Evolutionary conservation across 352 stramenopile species (phyloP).

Genomic region (Pythium dissimile): DNA sequence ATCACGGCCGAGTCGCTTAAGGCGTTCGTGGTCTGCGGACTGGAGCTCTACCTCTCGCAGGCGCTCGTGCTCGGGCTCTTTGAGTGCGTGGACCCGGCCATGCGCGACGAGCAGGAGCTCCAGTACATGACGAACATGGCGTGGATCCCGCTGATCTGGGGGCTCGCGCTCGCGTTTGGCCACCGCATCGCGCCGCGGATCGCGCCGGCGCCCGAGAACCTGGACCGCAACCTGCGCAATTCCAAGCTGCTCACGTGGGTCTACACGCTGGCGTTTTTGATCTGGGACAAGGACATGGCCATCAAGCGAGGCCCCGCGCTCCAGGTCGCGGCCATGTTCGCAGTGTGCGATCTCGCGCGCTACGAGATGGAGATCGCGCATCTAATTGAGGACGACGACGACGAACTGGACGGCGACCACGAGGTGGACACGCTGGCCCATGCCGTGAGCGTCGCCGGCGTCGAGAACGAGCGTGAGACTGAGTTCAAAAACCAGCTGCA

Average conservation of each 20-base stretch:
- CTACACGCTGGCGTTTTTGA: constrained; percentile 53
- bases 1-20: constrained; percentile 44
- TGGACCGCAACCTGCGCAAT: constrained; percentile 64
- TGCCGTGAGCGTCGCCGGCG: constrained; percentile 1
- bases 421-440: constrained; percentile 11
- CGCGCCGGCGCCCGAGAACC: constrained; percentile 51
- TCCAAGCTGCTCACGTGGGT: constrained; percentile 69
- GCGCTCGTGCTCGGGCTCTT: constrained; percentile 72
- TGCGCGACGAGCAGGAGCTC: constrained; percentile 66
- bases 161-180: constrained; percentile 51
- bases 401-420: constrained; percentile 5
- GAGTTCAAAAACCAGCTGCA: constrained; percentile 23
- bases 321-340: constrained; percentile 68
- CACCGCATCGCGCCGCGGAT: constrained; percentile 34
- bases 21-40: constrained; percentile 44
- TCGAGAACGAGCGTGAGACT: constrained; percentile 1
- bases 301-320: constrained; percentile 67
- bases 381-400: constrained; percentile 60
- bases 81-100: constrained; percentile 40
- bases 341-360: constrained; percentile 56
- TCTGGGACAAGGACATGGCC: constrained; percentile 70
- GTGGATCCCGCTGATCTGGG: constrained; percentile 49
- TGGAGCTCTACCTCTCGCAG: constrained; percentile 75
- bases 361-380: constrained; percentile 74
- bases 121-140: constrained; percentile 62